Evolutionary conservation across 768 basidiomycete species (phyloP).

Genomic region (Piloderma croceum): DNA sequence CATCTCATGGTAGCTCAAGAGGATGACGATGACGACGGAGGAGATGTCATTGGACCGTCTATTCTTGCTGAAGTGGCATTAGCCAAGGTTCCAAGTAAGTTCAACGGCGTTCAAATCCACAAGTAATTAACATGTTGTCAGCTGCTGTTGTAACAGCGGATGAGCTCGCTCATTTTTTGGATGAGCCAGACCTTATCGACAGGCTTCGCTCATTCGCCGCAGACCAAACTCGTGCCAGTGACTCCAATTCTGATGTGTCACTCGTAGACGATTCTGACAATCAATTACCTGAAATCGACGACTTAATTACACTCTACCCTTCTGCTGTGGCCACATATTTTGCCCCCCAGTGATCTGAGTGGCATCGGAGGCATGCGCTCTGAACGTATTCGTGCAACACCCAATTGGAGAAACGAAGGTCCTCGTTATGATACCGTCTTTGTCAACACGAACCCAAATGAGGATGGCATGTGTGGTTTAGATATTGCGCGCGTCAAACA

Average conservation of each 20-base stretch:
- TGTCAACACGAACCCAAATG: constrained; percentile 11
- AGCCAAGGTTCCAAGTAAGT: too few species aligned
- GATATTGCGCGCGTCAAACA: constrained; percentile 18
- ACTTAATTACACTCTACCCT: constrained; percentile 13
- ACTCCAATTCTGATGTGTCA: neutral
- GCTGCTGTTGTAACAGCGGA: too few species aligned
- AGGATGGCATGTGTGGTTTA: constrained; percentile 21
- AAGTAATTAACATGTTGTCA: too few species aligned
- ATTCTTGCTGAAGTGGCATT: constrained; percentile 9
- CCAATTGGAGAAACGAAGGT: constrained; percentile 22
- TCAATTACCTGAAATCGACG: constrained; percentile 8
- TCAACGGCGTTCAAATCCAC: too few species aligned
- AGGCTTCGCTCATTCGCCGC: constrained; percentile 12
- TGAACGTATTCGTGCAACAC: constrained; percentile 25
- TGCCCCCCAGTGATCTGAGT: constrained; percentile 31
- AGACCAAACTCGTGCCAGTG: constrained; percentile 11
- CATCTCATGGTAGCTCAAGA: neutral
- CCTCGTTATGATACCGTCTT: constrained; percentile 27
- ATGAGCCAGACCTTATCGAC: too few species aligned
- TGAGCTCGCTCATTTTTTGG: too few species aligned
- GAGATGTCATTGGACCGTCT: neutral
- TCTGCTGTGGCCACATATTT: constrained; percentile 27
- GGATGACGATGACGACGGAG: constrained; percentile 8
- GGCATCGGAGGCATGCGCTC: constrained; percentile 25
- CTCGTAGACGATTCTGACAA: too few species aligned